These are phyloP conservation scores for Rhizopogon hawkerae DNA, from an alignment of 1,284 basidiomycete genomes.

Conservation along the genomic window DNA sequence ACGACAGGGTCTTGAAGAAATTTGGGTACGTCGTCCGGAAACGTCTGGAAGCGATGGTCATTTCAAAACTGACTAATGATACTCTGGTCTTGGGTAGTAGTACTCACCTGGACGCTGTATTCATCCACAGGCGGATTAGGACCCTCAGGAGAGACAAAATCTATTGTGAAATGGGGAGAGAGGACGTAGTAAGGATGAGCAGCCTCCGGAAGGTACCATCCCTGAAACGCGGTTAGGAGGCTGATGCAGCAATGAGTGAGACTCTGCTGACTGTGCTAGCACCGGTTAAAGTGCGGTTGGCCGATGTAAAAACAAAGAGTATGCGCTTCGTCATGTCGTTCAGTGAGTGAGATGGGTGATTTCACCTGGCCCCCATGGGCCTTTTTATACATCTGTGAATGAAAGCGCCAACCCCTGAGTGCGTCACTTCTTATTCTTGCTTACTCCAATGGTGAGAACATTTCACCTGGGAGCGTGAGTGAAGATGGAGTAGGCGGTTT, in stretches of 20 bases:
- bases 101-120: constrained; percentile 43
- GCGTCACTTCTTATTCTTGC: no score
- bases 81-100: constrained; percentile 6
- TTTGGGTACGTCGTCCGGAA: constrained; percentile 45
- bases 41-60: constrained; percentile 30
- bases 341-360: constrained; percentile 1
- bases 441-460: no score
- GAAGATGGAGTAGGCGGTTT: no score
- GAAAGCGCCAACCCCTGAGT: background rate
- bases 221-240: constrained; percentile 27
- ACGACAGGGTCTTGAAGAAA: constrained; percentile 60
- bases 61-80: background rate
- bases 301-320: constrained; percentile 73
- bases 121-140: constrained; percentile 68
- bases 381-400: background rate
- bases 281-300: constrained; percentile 52
- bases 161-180: constrained; percentile 48
- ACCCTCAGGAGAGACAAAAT: constrained; percentile 64
- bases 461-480: no score
- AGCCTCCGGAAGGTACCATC: constrained; percentile 68
- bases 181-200: constrained; percentile 77
- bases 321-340: constrained; percentile 31
- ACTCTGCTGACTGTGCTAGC: constrained; percentile 40
- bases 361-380: background rate
- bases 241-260: constrained; percentile 2